Evolutionary conservation across 2,329 filamentous ascomycete species (phyloP).

Genomic region (Fusarium gaditjirri): DNA sequence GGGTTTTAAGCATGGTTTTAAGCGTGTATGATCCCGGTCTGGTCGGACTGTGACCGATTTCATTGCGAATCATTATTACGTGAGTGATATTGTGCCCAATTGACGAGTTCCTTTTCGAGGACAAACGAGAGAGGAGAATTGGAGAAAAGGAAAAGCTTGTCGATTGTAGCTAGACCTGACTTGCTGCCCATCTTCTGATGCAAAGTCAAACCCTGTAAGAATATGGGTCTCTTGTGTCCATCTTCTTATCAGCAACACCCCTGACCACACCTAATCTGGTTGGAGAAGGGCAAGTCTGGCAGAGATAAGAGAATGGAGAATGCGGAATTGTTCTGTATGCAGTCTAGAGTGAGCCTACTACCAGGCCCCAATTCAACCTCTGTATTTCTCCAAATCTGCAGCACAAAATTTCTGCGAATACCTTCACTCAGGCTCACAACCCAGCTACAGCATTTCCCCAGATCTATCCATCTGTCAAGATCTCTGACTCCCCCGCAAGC

Average conservation of each 20-base stretch:
- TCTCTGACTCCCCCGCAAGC: conserved; percentile 21
- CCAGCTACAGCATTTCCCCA: neutral
- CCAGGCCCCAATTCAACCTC: conserved; percentile 22
- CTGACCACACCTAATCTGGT: conserved; percentile 24
- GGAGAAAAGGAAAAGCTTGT: neutral
- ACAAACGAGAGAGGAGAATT: neutral
- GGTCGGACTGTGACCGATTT: conserved; percentile 26
- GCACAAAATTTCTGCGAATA: conserved; percentile 13
- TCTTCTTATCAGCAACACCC: conserved; percentile 26
- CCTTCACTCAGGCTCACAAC: neutral
- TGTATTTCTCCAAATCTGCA: conserved; percentile 31
- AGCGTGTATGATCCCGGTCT: conserved; percentile 15
- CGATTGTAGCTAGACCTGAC: neutral
- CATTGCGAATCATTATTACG: conserved; percentile 13
- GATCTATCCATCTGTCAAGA: neutral
- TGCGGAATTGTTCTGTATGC: neutral
- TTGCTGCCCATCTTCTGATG: neutral
- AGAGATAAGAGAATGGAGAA: conserved; percentile 29
- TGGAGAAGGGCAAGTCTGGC: conserved; percentile 20
- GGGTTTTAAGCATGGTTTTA: conserved; percentile 37
- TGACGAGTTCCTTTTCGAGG: neutral
- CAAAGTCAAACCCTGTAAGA: neutral
- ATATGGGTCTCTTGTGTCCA: neutral
- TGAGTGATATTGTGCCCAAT: neutral
- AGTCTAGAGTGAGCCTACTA: neutral